Evolutionary conservation across 208 protist genomes (phyloP).

Genomic region (Trypanosoma platydactyli): DNA sequence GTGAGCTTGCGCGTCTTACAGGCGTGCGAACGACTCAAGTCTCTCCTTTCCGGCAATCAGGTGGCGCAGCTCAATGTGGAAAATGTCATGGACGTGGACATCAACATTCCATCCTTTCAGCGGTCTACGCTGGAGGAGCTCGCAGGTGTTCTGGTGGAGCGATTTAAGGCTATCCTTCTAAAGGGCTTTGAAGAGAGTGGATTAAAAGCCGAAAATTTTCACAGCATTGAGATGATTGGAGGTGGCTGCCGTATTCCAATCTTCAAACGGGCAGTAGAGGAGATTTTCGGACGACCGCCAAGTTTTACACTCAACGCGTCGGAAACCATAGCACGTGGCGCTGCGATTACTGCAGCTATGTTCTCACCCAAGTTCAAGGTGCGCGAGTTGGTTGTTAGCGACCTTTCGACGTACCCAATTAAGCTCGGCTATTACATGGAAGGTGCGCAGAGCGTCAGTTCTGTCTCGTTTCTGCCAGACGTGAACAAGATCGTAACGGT

Average conservation of each 20-base stretch:
- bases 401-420: constrained; percentile 77
- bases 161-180: constrained; percentile 54
- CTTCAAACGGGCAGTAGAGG: constrained; percentile 74
- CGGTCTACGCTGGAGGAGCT: constrained; percentile 78
- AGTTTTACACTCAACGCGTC: constrained; percentile 90
- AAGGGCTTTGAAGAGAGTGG: constrained; percentile 58
- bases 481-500: constrained; percentile 86
- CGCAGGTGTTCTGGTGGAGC: constrained; percentile 39
- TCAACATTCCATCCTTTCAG: constrained; percentile 81
- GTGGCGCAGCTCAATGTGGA: constrained; percentile 83
- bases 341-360: constrained; percentile 84
- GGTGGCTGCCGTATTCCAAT: constrained; percentile 90
- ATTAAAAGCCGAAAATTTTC: constrained; percentile 42
- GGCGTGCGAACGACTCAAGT: constrained; percentile 89
- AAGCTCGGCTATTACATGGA: constrained; percentile 78
- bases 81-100: constrained; percentile 92
- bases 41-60: constrained; percentile 89
- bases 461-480: constrained; percentile 78
- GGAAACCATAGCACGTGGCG: constrained; percentile 85
- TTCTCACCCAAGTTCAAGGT: constrained; percentile 92
- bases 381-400: constrained; percentile 79
- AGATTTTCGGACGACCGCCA: constrained; percentile 56
- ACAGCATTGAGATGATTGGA: constrained; percentile 92
- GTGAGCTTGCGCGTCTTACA: constrained; percentile 80
- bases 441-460: constrained; percentile 51